These are phyloP conservation scores for Fusarium sp. DNA, from an alignment of 2,329 filamentous ascomycete species.

Conservation along the genomic window DNA sequence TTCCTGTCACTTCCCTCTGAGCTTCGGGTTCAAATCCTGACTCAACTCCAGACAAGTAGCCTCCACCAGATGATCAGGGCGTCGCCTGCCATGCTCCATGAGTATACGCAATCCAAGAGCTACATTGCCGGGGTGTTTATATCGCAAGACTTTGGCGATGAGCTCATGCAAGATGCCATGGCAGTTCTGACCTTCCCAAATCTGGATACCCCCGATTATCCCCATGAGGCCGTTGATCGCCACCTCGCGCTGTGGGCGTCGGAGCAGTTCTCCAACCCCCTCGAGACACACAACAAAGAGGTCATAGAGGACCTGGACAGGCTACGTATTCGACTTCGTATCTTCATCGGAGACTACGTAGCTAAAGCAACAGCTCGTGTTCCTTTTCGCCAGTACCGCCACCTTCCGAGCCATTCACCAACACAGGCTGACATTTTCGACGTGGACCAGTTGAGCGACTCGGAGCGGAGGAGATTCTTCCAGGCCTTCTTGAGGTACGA, in stretches of 20 bases:
- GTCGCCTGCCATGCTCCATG: background rate
- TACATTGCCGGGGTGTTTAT: background rate
- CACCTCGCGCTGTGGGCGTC: background rate
- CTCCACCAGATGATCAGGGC: background rate
- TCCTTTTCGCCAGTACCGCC: background rate
- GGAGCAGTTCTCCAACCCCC: background rate
- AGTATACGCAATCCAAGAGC: background rate
- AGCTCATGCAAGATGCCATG: constrained; percentile 12
- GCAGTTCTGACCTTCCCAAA: background rate
- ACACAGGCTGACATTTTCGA: background rate
- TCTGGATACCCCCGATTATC: background rate
- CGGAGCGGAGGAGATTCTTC: background rate
- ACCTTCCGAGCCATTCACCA: background rate
- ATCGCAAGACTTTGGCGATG: background rate
- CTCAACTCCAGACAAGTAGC: background rate
- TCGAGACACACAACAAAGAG: background rate
- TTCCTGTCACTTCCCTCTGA: background rate
- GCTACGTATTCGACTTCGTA: background rate
- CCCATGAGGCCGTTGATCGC: background rate
- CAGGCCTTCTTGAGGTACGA: background rate
- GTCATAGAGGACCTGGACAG: background rate
- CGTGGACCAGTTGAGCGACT: background rate
- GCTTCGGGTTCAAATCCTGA: background rate
- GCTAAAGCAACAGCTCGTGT: background rate
- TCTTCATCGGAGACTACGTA: constrained; percentile 12